Base-by-base conservation (phyloP, 1,284 basidiomycete genomes). In the Malassezia sympodialis region DNA sequence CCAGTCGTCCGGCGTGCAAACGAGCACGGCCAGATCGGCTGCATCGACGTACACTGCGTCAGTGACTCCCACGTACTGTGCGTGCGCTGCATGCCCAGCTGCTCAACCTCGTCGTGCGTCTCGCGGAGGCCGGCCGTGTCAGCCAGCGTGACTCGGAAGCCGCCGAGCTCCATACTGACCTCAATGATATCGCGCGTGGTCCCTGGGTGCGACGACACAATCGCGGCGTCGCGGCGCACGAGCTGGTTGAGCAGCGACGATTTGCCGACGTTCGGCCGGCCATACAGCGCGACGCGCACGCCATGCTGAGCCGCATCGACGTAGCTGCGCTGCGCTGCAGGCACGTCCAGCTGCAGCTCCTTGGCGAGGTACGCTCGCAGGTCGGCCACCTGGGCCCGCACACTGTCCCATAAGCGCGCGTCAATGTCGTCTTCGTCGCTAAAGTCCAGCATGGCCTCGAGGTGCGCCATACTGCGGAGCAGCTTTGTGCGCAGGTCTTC, bases 391-490 rank as follows among this genome's bases (percentile, higher is more conserved):
- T 14, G 7, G 0, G 11, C 8, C 1, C 17, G 19, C 1, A 56
- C 62, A 11, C 21, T 14, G 6, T 82, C 80, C 65, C 82, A 84
- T 1, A 84, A 80, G 17, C 83, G 84, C 31, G 85, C 84, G 61
- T 89, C 87, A 30, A 90, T 82, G 19, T 87, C 85, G 68, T 90
- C 88, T 23, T 85, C 86, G 75, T 91, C 89, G 6, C 85, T 84
- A 73, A 91, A 93, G 72, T 91, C 89, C 53, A 93, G 90, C 35
- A 90, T 76, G 1, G 88, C 89, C 74, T 93, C 89, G 0, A 87
- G 79, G 60, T 84, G 79, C 11, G 88, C 83, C 44, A 88, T 81
- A 51, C 83, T 84, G 24, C 80, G 76, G 34, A 90, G 80, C 24
- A 88, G 82, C 24, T 82, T 79, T 8, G 72, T 68, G 43, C 88